Evolutionary conservation across 2,329 filamentous ascomycete genomes (phyloP).

Genomic region (Hymenoscyphus fructigenus): DNA sequence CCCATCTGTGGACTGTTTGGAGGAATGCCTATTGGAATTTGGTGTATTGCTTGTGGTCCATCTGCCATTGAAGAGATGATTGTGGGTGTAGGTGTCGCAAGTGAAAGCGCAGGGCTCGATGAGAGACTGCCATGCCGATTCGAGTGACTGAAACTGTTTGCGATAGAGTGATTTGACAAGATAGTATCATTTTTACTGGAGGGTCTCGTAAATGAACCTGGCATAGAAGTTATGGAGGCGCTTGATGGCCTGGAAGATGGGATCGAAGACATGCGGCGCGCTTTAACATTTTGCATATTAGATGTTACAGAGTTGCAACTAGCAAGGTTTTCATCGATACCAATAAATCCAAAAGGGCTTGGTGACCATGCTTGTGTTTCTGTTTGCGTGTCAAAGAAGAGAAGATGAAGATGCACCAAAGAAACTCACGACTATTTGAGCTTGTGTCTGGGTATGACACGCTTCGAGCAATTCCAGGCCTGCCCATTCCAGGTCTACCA

Average conservation of each 20-base stretch:
- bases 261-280: slow-evolving; percentile 10
- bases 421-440: slow-evolving; percentile 11
- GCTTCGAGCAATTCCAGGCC: slow-evolving; percentile 21
- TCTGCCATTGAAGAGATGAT: neutral
- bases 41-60: neutral
- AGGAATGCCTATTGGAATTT: neutral
- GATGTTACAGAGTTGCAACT: slow-evolving; percentile 2
- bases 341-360: slow-evolving; percentile 11
- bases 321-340: slow-evolving; percentile 10
- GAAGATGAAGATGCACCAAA: neutral
- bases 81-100: neutral
- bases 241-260: slow-evolving; percentile 4
- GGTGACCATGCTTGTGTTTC: slow-evolving; percentile 16
- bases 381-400: slow-evolving; percentile 3
- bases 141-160: neutral
- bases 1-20: neutral
- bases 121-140: slow-evolving; percentile 2
- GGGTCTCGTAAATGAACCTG: slow-evolving; percentile 1
- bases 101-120: neutral
- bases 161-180: neutral
- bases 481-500: neutral
- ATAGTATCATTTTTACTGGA: neutral
- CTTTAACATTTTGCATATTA: slow-evolving; percentile 8
- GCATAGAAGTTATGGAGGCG: slow-evolving; percentile 2
- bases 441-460: slow-evolving; percentile 21